A percentile compares a stretch with the other conserved stretches of the same genome.
phyloP scores from a whole-genome alignment of 345 rosid genomes.

The Barbarea vulgaris region DNA sequence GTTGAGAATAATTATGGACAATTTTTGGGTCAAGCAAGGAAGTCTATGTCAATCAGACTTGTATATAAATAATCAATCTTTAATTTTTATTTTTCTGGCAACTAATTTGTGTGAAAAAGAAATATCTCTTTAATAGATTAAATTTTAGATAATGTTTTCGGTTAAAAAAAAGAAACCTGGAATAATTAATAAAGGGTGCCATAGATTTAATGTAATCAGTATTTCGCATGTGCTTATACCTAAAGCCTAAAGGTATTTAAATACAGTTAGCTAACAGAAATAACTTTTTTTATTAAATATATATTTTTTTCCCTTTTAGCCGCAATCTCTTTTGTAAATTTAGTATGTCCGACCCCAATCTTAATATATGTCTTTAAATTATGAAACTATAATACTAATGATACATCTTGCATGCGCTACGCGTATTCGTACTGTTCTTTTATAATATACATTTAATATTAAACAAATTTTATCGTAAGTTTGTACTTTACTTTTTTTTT shows the following conservation, averaged over 20 bases:
- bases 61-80: no score
- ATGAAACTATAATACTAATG: slow-evolving; percentile 11
- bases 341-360: slow-evolving; percentile 7
- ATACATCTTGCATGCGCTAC: slow-evolving; percentile 38
- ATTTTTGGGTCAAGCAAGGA: background rate
- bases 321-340: slow-evolving; percentile 31
- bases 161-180: background rate
- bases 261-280: slow-evolving; percentile 33
- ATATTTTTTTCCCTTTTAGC: slow-evolving; percentile 20
- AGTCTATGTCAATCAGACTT: slow-evolving; percentile 2
- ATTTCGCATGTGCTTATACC: slow-evolving; percentile 28
- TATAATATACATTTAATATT: slow-evolving; percentile 3
- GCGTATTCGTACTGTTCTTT: slow-evolving; percentile 25
- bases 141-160: background rate
- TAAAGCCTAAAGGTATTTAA: background rate
- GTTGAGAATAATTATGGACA: slow-evolving; percentile 19
- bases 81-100: background rate
- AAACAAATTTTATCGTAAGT: background rate
- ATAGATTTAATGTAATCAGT: background rate
- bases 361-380: background rate
- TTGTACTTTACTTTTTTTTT: slow-evolving; percentile 2
- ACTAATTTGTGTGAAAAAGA: background rate
- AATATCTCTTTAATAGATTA: background rate
- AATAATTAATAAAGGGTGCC: slow-evolving; percentile 3
- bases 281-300: background rate